phyloP scores from a whole-genome alignment of 805 yeast genomes.

The Candida ulmi region DNA sequence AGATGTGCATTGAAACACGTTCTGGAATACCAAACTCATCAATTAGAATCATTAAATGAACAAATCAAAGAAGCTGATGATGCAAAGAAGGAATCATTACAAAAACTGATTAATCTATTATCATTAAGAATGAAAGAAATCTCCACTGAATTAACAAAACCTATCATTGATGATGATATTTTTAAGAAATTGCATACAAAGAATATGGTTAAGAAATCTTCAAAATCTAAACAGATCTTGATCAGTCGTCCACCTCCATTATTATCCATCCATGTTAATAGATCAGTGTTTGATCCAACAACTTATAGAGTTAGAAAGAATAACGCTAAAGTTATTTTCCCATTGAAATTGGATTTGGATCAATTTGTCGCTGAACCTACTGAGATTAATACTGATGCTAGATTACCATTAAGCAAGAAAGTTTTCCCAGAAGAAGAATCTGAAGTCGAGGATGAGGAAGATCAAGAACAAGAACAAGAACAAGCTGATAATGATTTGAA shows the following conservation, averaged over 20 bases:
- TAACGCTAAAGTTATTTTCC: conserved; percentile 76
- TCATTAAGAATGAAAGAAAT: conserved; percentile 41
- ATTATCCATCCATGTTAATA: conserved; percentile 79
- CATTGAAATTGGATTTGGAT: conserved; percentile 58
- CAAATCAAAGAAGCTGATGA: background rate
- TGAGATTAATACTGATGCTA: conserved; percentile 75
- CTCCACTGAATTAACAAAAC: conserved; percentile 49
- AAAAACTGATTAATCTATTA: conserved; percentile 31
- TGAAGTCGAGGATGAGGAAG: conserved; percentile 10
- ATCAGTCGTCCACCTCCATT: conserved; percentile 80
- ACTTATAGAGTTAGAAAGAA: conserved; percentile 83
- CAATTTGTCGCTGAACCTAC: conserved; percentile 64
- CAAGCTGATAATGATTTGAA: conserved; percentile 10
- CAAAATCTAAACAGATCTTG: conserved; percentile 78
- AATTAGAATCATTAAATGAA: conserved; percentile 24
- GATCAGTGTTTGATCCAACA: conserved; percentile 87
- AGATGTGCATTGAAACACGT: conserved; percentile 77
- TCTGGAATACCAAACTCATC: conserved; percentile 39
- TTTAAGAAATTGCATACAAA: conserved; percentile 70
- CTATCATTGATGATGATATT: conserved; percentile 73
- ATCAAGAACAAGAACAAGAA: too few species aligned
- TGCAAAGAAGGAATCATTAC: conserved; percentile 5
- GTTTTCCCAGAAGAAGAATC: conserved; percentile 9
- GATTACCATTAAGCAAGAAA: conserved; percentile 61
- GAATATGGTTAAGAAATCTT: conserved; percentile 66